These are phyloP conservation scores for Urochloa ruziziensis DNA, from an alignment of 176 grass and related monocot species.

Conservation along the genomic window DNA sequence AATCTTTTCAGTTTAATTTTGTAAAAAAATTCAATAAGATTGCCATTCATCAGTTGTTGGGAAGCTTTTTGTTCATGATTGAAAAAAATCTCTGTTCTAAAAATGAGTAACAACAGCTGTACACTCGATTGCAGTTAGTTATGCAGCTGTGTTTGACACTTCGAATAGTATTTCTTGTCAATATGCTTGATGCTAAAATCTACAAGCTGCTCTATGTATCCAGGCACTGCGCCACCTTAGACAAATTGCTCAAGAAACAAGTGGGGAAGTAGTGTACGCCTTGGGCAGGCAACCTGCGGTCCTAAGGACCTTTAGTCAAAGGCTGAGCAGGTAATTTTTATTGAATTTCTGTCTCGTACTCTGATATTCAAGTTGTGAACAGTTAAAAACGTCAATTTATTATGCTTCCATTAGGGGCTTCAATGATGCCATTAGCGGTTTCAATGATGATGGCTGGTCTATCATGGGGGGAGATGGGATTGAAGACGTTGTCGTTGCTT, in stretches of 20 bases:
- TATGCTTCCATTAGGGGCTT: conserved; percentile 65
- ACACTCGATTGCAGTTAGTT: not conserved
- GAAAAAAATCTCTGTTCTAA: not conserved
- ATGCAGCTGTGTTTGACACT: not conserved
- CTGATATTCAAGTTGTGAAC: not conserved
- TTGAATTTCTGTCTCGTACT: not conserved
- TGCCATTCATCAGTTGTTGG: not conserved
- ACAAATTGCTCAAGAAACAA: conserved; percentile 97
- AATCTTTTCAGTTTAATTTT: not conserved
- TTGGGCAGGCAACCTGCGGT: conserved; percentile 91
- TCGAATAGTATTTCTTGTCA: not conserved
- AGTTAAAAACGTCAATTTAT: not conserved
- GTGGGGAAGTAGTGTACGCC: conserved; percentile 81
- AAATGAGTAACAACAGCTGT: not conserved
- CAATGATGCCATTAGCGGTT: conserved; percentile 96
- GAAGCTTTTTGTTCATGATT: conserved; percentile 19
- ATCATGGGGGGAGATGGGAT: conserved; percentile 80
- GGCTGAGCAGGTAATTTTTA: conserved; percentile 71
- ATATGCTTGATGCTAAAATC: conserved; percentile 22
- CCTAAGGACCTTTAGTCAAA: conserved; percentile 82
- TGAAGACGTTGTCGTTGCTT: conserved; percentile 83
- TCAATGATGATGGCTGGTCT: conserved; percentile 95
- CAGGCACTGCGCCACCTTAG: conserved; percentile 91
- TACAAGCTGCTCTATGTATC: conserved; percentile 31
- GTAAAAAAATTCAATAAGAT: not conserved